Conservation (phyloP, 306 rosid genomes). For the Vicia faba region DNA sequence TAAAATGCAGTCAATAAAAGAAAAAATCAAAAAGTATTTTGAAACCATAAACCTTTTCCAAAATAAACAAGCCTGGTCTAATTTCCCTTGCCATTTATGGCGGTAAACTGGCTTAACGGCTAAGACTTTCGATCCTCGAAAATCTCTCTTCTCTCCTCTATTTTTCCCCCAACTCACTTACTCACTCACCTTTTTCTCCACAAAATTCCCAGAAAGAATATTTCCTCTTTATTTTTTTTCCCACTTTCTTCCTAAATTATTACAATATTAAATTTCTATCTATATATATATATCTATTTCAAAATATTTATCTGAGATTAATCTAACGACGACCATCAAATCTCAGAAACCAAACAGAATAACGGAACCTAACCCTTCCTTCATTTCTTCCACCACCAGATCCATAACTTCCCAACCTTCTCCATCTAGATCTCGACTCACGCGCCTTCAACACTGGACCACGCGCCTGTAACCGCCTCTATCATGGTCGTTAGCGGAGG, state of each 20-base stretch:
- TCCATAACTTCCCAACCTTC: neutral
- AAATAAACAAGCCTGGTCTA: conserved; percentile 31
- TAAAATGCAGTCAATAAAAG: no score
- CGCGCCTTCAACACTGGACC: conserved; percentile 46
- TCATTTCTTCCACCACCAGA: neutral
- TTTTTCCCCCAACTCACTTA: conserved; percentile 11
- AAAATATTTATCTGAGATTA: conserved; percentile 22
- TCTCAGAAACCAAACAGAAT: conserved; percentile 40
- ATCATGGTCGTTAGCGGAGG: conserved; percentile 79
- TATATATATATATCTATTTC: conserved; percentile 11
- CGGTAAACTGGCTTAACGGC: conserved; percentile 44
- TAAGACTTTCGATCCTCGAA: conserved; percentile 34
- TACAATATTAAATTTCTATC: neutral
- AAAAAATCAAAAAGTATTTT: neutral
- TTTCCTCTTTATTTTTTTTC: conserved; percentile 1
- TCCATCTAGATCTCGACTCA: conserved; percentile 15
- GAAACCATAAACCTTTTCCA: neutral
- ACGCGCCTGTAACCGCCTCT: conserved; percentile 38
- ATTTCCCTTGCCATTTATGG: conserved; percentile 4
- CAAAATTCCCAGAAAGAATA: conserved; percentile 26
- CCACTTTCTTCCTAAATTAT: conserved; percentile 5
- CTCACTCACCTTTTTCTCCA: conserved; percentile 31
- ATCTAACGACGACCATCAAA: conserved; percentile 46
- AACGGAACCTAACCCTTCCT: conserved; percentile 16
- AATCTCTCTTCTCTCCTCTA: conserved; percentile 17